These are phyloP conservation scores for Pseudocercospora eumusae DNA, from an alignment of 2,329 filamentous ascomycete species.

Conservation along the genomic window DNA sequence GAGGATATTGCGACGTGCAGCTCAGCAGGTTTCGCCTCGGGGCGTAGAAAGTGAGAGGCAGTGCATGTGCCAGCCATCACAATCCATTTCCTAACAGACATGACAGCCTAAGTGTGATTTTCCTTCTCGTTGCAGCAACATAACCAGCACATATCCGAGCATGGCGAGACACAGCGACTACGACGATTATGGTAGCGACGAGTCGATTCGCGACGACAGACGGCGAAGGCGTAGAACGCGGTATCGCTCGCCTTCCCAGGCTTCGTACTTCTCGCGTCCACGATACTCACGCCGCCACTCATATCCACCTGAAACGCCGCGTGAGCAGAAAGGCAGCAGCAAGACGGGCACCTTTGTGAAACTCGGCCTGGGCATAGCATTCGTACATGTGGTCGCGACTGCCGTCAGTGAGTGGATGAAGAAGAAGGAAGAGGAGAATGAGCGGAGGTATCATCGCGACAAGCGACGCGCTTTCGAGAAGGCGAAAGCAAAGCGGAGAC, in stretches of 20 bases:
- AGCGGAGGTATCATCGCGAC: constrained; percentile 12
- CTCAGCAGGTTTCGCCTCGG: constrained; percentile 8
- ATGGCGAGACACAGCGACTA: constrained; percentile 16
- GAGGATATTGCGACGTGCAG: not conserved
- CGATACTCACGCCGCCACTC: constrained; percentile 11
- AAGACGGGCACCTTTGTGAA: constrained; percentile 18
- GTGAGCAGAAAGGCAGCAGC: constrained; percentile 14
- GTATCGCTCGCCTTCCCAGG: constrained; percentile 11
- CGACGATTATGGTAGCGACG: constrained; percentile 19
- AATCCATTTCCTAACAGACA: not conserved
- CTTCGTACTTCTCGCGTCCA: constrained; percentile 8
- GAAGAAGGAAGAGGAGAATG: constrained; percentile 17
- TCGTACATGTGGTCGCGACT: constrained; percentile 18
- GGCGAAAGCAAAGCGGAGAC: constrained; percentile 20
- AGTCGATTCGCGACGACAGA: constrained; percentile 14
- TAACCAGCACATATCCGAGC: not conserved
- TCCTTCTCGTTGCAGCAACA: not conserved
- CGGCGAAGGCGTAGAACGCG: constrained; percentile 8
- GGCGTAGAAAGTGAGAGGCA: not conserved
- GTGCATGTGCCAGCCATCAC: not conserved
- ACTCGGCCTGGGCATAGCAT: constrained; percentile 17
- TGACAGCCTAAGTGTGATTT: constrained; percentile 10
- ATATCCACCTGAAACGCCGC: constrained; percentile 10
- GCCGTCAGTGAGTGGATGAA: constrained; percentile 17
- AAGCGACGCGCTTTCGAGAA: constrained; percentile 24